Conservation (phyloP, 2,329 filamentous ascomycete species). For the Phialocephala sp. region DNA sequence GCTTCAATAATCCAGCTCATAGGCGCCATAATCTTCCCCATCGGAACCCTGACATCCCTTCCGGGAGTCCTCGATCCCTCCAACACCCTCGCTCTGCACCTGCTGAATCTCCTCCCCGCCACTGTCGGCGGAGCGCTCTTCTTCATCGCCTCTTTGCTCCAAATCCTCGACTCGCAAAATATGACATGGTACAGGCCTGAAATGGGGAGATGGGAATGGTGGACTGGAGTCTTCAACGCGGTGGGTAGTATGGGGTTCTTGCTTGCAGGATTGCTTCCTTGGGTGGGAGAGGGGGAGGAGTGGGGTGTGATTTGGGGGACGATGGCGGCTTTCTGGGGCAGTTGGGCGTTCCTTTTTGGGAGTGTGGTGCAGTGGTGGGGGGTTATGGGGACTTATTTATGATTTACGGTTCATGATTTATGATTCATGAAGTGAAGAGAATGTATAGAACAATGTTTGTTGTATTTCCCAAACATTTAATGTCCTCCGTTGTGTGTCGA, state of each 20-base stretch:
- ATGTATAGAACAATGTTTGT: too few relatives aligned
- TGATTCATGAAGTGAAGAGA: too few relatives aligned
- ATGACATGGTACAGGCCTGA: constrained; percentile 27
- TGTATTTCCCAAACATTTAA: too few relatives aligned
- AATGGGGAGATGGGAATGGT: constrained; percentile 25
- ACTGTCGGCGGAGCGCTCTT: constrained; percentile 33
- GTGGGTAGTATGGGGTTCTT: constrained; percentile 33
- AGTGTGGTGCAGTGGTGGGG: constrained; percentile 34
- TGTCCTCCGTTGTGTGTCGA: too few relatives aligned
- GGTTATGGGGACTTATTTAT: constrained; percentile 30
- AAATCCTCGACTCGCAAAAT: constrained; percentile 25
- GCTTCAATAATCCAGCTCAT: constrained; percentile 28
- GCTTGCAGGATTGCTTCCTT: constrained; percentile 29
- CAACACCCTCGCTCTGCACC: constrained; percentile 17
- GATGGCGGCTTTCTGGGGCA: constrained; percentile 33
- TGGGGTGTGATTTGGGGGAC: constrained; percentile 20
- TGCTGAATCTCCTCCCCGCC: constrained; percentile 31
- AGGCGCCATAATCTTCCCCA: constrained; percentile 32
- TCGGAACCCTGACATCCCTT: constrained; percentile 29
- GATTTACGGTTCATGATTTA: background rate
- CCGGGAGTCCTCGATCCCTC: constrained; percentile 30
- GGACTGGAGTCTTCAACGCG: constrained; percentile 28
- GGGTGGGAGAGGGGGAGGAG: constrained; percentile 21
- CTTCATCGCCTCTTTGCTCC: constrained; percentile 13
- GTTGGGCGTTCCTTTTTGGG: constrained; percentile 34